A percentile compares a stretch with the other conserved stretches of the same genome.
These are phyloP conservation scores for Rhynchosporium secalis DNA, from an alignment of 2,329 filamentous ascomycete genomes.

Conservation along the genomic window DNA sequence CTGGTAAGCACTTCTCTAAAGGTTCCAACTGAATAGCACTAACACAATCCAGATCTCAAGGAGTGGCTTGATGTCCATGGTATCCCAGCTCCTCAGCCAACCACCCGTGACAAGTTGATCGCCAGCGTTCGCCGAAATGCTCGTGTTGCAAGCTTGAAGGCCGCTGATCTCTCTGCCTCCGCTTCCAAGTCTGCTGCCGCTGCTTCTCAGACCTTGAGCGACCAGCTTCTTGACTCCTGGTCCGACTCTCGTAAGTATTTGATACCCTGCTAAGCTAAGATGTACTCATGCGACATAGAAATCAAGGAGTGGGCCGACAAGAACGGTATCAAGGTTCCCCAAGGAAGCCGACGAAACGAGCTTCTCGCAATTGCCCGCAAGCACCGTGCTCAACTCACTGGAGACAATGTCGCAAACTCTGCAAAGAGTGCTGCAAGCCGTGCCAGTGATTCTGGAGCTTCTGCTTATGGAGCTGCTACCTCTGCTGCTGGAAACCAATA, in stretches of 20 bases:
- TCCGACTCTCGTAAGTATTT: constrained; percentile 62
- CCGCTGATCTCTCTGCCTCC: constrained; percentile 60
- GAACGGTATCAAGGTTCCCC: constrained; percentile 85
- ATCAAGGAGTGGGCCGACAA: constrained; percentile 93
- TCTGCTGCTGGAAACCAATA: constrained; percentile 75
- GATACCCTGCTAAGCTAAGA: not conserved
- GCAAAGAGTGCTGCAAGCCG: constrained; percentile 69
- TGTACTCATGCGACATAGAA: constrained; percentile 45
- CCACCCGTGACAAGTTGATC: constrained; percentile 82
- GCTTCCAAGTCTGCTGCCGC: constrained; percentile 65
- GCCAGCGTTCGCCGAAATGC: constrained; percentile 89
- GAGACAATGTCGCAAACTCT: constrained; percentile 59
- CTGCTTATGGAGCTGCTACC: constrained; percentile 69
- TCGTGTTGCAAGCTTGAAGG: constrained; percentile 70
- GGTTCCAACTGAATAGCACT: constrained; percentile 10
- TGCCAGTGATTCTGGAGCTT: constrained; percentile 62
- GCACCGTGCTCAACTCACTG: constrained; percentile 71
- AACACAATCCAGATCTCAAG: constrained; percentile 67
- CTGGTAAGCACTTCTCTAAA: constrained; percentile 42
- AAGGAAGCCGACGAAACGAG: constrained; percentile 86
- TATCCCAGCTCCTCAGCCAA: constrained; percentile 81
- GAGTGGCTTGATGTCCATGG: constrained; percentile 89
- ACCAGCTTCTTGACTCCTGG: constrained; percentile 87
- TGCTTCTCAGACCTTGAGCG: constrained; percentile 73
- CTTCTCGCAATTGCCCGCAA: constrained; percentile 87